phyloP scores from a whole-genome alignment of 2,329 filamentous ascomycete species.

The Cladophialophora yegresii region DNA sequence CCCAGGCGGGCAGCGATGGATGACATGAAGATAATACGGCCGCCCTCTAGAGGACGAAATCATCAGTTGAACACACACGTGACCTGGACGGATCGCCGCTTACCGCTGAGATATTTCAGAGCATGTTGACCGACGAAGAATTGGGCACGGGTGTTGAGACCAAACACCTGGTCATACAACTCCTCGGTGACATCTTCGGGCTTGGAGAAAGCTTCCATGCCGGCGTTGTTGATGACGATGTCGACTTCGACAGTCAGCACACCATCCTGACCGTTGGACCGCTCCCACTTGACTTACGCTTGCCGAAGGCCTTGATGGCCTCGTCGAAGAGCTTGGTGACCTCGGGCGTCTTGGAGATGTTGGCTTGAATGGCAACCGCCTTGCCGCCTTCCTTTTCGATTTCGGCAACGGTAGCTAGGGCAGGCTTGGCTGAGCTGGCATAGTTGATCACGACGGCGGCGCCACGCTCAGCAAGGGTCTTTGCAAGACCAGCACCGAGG shows the following conservation, averaged over 20 bases:
- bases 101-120: conserved; percentile 61
- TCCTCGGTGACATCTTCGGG: conserved; percentile 67
- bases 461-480: conserved; percentile 42
- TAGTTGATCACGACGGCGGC: conserved; percentile 48
- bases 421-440: conserved; percentile 47
- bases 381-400: conserved; percentile 37
- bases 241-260: conserved; percentile 29
- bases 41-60: conserved; percentile 43
- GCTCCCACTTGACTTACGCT: conserved; percentile 11
- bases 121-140: conserved; percentile 70
- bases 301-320: conserved; percentile 37
- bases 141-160: conserved; percentile 63
- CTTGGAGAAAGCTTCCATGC: conserved; percentile 48
- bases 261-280: neutral
- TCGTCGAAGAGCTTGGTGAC: conserved; percentile 55
- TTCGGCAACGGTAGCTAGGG: conserved; percentile 39
- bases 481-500: conserved; percentile 42
- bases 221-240: conserved; percentile 37
- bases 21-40: conserved; percentile 58
- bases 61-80: conserved; percentile 11
- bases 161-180: conserved; percentile 61
- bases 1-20: conserved; percentile 62
- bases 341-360: conserved; percentile 44
- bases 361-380: conserved; percentile 54
- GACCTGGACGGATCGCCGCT: conserved; percentile 2